Conservation (phyloP, 495 filamentous ascomycete species). For the Evansstolkia leycettana region DNA sequence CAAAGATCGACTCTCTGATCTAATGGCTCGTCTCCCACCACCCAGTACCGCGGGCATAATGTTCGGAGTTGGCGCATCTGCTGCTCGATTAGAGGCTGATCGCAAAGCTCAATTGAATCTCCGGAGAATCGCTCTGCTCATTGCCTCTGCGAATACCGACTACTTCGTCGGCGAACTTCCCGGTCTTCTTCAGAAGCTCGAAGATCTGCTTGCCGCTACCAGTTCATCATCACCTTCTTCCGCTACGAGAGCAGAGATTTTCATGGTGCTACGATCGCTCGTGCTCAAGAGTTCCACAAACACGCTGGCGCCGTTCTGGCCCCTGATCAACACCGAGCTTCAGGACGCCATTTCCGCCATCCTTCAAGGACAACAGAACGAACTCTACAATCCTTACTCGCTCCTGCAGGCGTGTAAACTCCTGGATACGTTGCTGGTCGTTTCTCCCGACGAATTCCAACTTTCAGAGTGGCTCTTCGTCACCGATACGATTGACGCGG, state of each 20-base stretch:
- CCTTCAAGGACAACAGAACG: conserved; percentile 55
- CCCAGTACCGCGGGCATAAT: conserved; percentile 95
- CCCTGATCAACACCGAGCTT: conserved; percentile 75
- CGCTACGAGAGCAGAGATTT: conserved; percentile 75
- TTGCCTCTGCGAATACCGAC: conserved; percentile 63
- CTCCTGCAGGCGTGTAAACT: conserved; percentile 88
- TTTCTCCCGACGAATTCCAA: conserved; percentile 91
- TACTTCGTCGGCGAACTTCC: conserved; percentile 67
- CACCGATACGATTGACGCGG: conserved; percentile 91
- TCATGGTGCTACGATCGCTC: conserved; percentile 75
- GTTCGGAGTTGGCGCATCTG: conserved; percentile 92
- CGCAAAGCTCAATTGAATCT: conserved; percentile 87
- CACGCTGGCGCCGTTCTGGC: conserved; percentile 78
- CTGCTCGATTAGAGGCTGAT: conserved; percentile 88
- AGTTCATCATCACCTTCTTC: conserved; percentile 85
- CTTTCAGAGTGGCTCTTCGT: conserved; percentile 93
- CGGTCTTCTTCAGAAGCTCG: conserved; percentile 65
- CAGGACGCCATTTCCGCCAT: conserved; percentile 71
- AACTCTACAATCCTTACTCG: conserved; percentile 60
- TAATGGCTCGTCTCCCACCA: conserved; percentile 63
- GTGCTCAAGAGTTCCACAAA: conserved; percentile 62
- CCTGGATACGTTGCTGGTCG: conserved; percentile 70
- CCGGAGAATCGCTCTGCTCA: conserved; percentile 62
- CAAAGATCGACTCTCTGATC: conserved; percentile 76
- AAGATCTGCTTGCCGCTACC: conserved; percentile 79